Base-by-base conservation (phyloP, 176 grass and related monocot genomes). In the Paspalum notatum region DNA sequence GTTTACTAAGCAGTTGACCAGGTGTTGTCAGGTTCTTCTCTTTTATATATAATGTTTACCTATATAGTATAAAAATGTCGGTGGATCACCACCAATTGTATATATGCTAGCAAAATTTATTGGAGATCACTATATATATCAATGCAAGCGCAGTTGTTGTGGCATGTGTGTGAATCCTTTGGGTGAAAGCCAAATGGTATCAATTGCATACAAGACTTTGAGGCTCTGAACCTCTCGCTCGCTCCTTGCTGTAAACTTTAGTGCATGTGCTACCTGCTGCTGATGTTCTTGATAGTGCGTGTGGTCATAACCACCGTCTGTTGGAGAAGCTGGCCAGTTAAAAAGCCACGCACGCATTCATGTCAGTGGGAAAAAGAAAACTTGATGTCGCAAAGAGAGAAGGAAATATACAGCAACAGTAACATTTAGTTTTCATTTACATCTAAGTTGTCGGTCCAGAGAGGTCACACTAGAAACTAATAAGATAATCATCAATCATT, bases 241-340 rank as follows among this genome's bases (percentile, higher is more conserved):
- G 32, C 32, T 32, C 32, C 32, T 32, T 32, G 32, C 17, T 85
- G 78, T 59, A 85, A 82, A 72, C 77, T 81, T 89, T 81, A 48
- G 63, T 85, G 57, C 71, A 81, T 75, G 50, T 67, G 77, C 64
- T 75, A 70, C 76, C 81, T 80, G 66, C 81, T 80, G 66, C 24
- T 80, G 74, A 57, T 41, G 59, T 27, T 58, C 74, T 78, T 41
- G 54, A 45, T 66, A 21, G 51, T 67, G 59, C 12, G 61, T 43
- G 63, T 83, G 59, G 50, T 79, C 75, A 84, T 73, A 68, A 45
- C 27, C 67, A 43, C 53, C 26, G 37, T 60, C 59, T 74, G 75
- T 52, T 52, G 61, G 60, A 24, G 15, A 15, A 79, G 46, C 40
- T 65, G 45, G 4, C 9, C 52, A 72, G 45, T 51, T 10, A 27